phyloP scores from a whole-genome alignment of 1,284 basidiomycete genomes.

The Rhodotorula sp. region DNA sequence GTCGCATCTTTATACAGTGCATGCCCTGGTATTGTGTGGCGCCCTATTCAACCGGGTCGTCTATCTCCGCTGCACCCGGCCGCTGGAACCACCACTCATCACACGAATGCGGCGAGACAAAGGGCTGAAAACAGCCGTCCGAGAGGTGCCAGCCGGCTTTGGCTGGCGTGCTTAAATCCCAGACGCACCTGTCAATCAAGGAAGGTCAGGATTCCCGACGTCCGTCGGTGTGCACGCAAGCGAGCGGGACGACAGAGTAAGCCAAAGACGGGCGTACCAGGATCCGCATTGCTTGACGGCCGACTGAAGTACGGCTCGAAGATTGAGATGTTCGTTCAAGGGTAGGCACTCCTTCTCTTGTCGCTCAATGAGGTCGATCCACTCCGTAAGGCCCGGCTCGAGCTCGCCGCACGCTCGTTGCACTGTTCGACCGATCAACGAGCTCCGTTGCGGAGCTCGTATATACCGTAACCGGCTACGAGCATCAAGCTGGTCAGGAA shows the following conservation, averaged over 20 bases:
- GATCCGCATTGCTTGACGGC: background rate
- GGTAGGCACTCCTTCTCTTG: background rate
- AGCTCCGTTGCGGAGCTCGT: background rate
- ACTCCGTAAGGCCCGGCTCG: background rate
- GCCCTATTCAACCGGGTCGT: background rate
- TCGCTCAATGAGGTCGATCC: background rate
- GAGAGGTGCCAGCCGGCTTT: background rate
- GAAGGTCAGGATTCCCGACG: too few species aligned
- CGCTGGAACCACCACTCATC: constrained; percentile 4
- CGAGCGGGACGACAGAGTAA: background rate
- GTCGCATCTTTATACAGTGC: background rate
- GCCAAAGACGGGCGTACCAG: background rate
- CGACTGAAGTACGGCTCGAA: background rate
- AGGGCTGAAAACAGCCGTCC: background rate
- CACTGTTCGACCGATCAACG: background rate
- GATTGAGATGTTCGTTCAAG: background rate
- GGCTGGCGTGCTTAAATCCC: background rate
- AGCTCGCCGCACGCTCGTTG: background rate
- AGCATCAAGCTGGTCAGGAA: too few species aligned
- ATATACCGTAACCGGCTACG: too few species aligned
- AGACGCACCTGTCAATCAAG: background rate
- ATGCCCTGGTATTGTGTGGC: background rate
- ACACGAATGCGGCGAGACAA: background rate
- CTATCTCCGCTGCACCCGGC: background rate
- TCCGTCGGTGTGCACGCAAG: background rate